phyloP scores from a whole-genome alignment of 208 protist species.

The Leishmania turanica region DNA sequence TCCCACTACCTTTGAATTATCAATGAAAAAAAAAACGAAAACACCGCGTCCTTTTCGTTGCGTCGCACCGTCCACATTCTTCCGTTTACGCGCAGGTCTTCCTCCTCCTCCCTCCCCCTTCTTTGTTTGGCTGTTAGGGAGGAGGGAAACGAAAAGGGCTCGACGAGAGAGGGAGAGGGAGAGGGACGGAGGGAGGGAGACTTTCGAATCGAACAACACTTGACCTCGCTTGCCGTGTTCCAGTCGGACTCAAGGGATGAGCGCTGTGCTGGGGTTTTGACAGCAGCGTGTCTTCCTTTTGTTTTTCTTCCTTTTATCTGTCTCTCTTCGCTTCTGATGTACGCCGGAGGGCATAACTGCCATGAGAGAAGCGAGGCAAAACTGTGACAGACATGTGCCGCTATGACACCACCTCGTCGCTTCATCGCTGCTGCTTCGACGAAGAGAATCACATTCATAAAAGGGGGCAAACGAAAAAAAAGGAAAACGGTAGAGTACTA shows the following conservation, averaged over 20 bases:
- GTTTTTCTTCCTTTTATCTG: neutral
- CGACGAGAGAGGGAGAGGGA: neutral
- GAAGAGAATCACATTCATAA: constrained; percentile 7
- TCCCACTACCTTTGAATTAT: neutral
- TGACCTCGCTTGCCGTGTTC: neutral
- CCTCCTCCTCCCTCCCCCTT: neutral
- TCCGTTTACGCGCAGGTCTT: neutral
- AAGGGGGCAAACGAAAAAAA: constrained; percentile 3
- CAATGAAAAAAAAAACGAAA: neutral
- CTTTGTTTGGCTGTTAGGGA: neutral
- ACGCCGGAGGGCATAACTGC: neutral
- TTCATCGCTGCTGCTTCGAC: neutral
- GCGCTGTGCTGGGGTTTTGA: neutral
- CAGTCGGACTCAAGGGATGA: neutral
- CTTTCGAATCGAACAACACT: neutral
- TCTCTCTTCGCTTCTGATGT: neutral
- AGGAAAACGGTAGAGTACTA: constrained; percentile 11
- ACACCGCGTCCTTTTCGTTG: neutral
- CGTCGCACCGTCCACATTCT: neutral
- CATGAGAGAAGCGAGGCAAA: too few relatives aligned
- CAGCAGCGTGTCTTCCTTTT: neutral
- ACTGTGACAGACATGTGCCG: neutral
- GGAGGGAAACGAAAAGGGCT: neutral
- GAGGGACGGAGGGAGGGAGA: too few relatives aligned
- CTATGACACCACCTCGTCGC: neutral